A percentile compares a stretch with the other conserved stretches of the same genome.
These are phyloP conservation scores for Aurantiochytrium sp. DNA, from an alignment of 108 stramenopile species.

Conservation along the genomic window DNA sequence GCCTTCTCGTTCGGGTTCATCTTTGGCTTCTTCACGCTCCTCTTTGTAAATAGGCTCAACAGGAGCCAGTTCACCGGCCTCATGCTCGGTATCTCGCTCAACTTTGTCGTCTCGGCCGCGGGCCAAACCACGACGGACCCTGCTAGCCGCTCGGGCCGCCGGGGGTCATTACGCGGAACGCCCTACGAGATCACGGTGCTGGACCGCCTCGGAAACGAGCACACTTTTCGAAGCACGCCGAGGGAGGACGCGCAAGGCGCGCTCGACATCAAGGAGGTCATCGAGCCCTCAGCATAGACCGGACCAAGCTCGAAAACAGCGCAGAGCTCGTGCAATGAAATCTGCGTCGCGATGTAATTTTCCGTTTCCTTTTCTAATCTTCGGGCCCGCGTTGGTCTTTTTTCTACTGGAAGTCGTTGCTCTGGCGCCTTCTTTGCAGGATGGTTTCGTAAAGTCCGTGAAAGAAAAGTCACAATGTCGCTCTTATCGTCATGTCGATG, in stretches of 20 bases:
- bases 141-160: not conserved
- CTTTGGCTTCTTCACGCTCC: not conserved
- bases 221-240: not conserved
- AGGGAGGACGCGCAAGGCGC: not conserved
- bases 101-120: not conserved
- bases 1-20: slow-evolving; percentile 2
- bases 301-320: no score
- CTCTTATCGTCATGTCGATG: no score
- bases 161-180: not conserved
- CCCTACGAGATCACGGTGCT: not conserved
- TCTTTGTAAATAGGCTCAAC: not conserved
- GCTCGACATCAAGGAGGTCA: no score
- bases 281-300: no score
- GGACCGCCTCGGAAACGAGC: not conserved
- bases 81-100: not conserved
- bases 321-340: no score
- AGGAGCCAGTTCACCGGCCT: not conserved
- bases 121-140: not conserved
- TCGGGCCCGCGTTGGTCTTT: no score
- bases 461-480: no score
- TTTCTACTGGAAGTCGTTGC: no score
- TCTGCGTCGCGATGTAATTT: no score
- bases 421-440: no score
- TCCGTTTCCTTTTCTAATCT: no score
- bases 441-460: no score